Conservation (phyloP, 148 eudicot genomes). For the Limonium bicolor region DNA sequence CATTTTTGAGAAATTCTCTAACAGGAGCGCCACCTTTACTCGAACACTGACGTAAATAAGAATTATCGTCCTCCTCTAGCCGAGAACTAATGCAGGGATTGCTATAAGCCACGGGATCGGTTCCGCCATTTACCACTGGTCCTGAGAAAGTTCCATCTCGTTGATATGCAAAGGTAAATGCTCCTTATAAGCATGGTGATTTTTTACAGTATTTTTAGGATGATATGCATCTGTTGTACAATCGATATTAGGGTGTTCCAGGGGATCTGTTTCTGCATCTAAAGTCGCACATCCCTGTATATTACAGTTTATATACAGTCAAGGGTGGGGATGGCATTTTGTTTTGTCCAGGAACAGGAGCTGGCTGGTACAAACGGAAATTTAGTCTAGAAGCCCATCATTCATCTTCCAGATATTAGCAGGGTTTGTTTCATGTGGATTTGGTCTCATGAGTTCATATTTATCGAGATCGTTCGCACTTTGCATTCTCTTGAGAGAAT, state of each 20-base stretch:
- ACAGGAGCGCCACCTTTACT: slow-evolving; percentile 9
- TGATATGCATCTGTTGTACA: no score
- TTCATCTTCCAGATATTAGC: slow-evolving; percentile 14
- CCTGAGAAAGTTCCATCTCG: slow-evolving; percentile 18
- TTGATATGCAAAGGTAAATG: slow-evolving; percentile 16
- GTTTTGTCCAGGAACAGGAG: slow-evolving; percentile 12
- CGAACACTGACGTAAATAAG: slow-evolving; percentile 12
- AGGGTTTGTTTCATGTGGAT: slow-evolving; percentile 10
- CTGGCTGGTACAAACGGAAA: slow-evolving; percentile 13
- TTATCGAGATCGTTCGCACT: slow-evolving; percentile 6
- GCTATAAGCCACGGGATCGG: slow-evolving; percentile 11
- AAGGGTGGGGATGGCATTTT: no score
- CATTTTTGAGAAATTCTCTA: slow-evolving; percentile 31
- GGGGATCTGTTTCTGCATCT: no score
- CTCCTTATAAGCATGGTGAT: slow-evolving; percentile 11
- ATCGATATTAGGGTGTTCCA: no score
- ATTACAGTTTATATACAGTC: slow-evolving; percentile 10
- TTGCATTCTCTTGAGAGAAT: slow-evolving; percentile 11
- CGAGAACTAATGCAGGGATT: slow-evolving; percentile 1
- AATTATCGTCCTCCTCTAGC: slow-evolving; percentile 7
- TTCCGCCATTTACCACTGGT: slow-evolving; percentile 14
- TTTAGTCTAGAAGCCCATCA: slow-evolving; percentile 14
- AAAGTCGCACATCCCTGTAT: no score
- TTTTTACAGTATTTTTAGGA: slow-evolving; percentile 10
- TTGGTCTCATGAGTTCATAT: slow-evolving; percentile 6